Base-by-base conservation (phyloP, 371 early-diverging fungal species). In the Rhizopus stolonifer region DNA sequence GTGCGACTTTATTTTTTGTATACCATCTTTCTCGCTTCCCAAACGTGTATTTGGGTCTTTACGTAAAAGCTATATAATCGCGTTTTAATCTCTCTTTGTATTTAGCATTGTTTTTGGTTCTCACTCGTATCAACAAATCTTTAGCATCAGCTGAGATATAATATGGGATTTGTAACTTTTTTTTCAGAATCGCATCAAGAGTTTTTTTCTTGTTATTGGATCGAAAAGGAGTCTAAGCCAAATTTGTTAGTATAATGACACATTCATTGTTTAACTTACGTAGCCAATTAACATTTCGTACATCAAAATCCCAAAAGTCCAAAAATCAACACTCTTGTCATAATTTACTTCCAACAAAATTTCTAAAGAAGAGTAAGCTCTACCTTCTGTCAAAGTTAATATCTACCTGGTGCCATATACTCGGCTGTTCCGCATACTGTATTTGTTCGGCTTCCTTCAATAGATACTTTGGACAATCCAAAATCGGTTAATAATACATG, bases 391-490 rank as follows among this genome's bases (percentile, higher is more conserved):
- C 43, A 18, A 11, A 39, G 4, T 45, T 24, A 21, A 21, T 21
- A 7, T 21, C 33, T 65, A 72, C 72, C 72, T 51, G 75, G 72
- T 17, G 75, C 71, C 72, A 96, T 85, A 58, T 90, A 91, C 62
- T 93, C 93, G 3, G 89, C 87, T 21, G 95, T 93, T 6, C 95
- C 95, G 76, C 95, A 94, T 56, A 93, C 89, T 4, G 95, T 95
- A 64, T 86, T 90, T 15, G 95, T 92, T 55, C 76, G 70, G 29
- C 63, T 62, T 40, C 71, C 80, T 34, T 77, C 79, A 44, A 88
- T 53, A 24, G 82, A 67, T 40, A 84, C 90, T 61, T 93, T 93
- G 67, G 92, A 93, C 23, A 96, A 78, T 0, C 95, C 94, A 80
- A 95, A 94, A 72, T 95, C 95, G 22, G 89, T 89, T 32, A 96